These are phyloP conservation scores for Lachnellula hyalina DNA, from an alignment of 2,329 filamentous ascomycete species.

Conservation along the genomic window DNA sequence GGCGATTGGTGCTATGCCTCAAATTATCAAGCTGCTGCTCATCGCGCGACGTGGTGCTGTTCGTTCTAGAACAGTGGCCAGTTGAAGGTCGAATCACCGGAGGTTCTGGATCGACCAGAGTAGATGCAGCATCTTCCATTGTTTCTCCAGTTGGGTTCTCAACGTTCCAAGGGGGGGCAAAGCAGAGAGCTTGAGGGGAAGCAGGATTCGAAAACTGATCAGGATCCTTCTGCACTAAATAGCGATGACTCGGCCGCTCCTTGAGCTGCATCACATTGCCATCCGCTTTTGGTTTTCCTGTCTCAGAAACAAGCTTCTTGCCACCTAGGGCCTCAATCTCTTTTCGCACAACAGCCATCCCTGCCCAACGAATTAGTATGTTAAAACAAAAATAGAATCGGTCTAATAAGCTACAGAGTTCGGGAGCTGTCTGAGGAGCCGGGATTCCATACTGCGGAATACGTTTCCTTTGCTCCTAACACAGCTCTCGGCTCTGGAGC, in stretches of 20 bases:
- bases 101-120: constrained; percentile 5
- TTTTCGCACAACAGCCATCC: constrained; percentile 59
- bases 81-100: constrained; percentile 17
- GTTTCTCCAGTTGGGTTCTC: constrained; percentile 13
- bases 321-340: constrained; percentile 68
- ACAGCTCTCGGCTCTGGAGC: too few species aligned
- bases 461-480: too few species aligned
- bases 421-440: too few species aligned
- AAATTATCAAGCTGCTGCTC: constrained; percentile 53
- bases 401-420: too few species aligned
- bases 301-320: constrained; percentile 57
- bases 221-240: constrained; percentile 20
- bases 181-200: constrained; percentile 16
- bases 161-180: constrained; percentile 16
- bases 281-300: constrained; percentile 45
- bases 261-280: constrained; percentile 29
- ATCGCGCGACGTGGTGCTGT: constrained; percentile 53
- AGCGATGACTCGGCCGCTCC: constrained; percentile 26
- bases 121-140: constrained; percentile 12
- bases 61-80: constrained; percentile 53
- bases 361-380: too few species aligned
- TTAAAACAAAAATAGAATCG: too few species aligned
- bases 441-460: too few species aligned
- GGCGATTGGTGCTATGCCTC: constrained; percentile 50
- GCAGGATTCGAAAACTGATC: constrained; percentile 19